Evolutionary conservation across 495 filamentous ascomycete genomes (phyloP).

Genomic region (Penicillium atrosanguineum): DNA sequence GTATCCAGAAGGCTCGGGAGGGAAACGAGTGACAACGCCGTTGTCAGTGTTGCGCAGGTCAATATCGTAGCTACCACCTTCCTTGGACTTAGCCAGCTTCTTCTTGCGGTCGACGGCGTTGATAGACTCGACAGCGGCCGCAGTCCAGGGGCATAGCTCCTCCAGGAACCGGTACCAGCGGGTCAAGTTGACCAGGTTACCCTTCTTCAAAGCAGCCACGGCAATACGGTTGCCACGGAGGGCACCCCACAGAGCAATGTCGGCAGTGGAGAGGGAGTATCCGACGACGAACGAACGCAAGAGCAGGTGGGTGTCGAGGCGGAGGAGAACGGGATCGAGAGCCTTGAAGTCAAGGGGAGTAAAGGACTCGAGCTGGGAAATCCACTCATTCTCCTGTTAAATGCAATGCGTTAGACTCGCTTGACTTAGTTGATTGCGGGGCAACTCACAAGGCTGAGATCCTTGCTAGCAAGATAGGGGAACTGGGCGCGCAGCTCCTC

Average conservation of each 20-base stretch:
- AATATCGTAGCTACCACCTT: slow-evolving; percentile 87
- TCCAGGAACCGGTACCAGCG: slow-evolving; percentile 91
- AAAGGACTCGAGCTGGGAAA: slow-evolving; percentile 49
- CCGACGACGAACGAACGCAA: slow-evolving; percentile 85
- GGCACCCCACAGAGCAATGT: slow-evolving; percentile 80
- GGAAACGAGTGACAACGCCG: slow-evolving; percentile 91
- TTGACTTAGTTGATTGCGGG: slow-evolving; percentile 1
- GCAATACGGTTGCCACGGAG: slow-evolving; percentile 86
- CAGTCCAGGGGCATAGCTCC: slow-evolving; percentile 65
- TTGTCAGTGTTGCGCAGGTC: slow-evolving; percentile 82
- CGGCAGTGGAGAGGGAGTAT: slow-evolving; percentile 73
- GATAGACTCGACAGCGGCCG: slow-evolving; percentile 52
- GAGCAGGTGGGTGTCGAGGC: slow-evolving; percentile 81
- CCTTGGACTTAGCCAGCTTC: slow-evolving; percentile 71
- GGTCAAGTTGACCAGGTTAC: slow-evolving; percentile 70
- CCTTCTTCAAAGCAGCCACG: slow-evolving; percentile 73
- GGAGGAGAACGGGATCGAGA: slow-evolving; percentile 69
- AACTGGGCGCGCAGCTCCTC: slow-evolving; percentile 40
- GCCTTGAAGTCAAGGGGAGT: slow-evolving; percentile 71
- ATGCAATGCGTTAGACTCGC: slow-evolving; percentile 2
- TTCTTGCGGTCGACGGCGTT: slow-evolving; percentile 60
- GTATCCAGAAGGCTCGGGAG: slow-evolving; percentile 94
- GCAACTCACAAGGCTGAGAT: slow-evolving; percentile 40
- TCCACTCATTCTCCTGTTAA: slow-evolving; percentile 54
- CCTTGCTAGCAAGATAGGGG: slow-evolving; percentile 44